Percentiles rank a stretch among this genome's conserved stretches.
Conservation (phyloP, 208 protist species). For the Leptomonas seymouri region DNA sequence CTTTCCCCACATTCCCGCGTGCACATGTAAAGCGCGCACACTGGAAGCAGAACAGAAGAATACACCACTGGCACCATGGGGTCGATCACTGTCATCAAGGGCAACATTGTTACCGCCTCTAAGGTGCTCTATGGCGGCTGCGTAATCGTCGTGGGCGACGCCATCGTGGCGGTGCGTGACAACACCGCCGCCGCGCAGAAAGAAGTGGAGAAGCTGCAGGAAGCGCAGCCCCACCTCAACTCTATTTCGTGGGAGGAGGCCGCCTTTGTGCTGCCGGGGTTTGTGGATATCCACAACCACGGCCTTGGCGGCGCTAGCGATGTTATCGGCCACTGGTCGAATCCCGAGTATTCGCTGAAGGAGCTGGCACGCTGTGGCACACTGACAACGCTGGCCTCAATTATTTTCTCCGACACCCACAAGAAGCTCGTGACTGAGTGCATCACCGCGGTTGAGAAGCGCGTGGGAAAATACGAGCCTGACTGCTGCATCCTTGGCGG, state of each 20-base stretch:
- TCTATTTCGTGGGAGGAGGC: constrained; percentile 21
- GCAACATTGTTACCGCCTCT: constrained; percentile 61
- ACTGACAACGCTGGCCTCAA: constrained; percentile 59
- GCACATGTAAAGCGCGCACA: neutral
- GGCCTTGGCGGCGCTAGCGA: constrained; percentile 63
- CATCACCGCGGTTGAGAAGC: constrained; percentile 48
- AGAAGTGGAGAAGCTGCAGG: constrained; percentile 24
- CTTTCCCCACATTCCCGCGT: neutral
- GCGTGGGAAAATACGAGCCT: constrained; percentile 39
- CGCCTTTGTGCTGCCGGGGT: constrained; percentile 65
- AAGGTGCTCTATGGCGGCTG: constrained; percentile 67
- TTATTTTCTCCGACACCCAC: constrained; percentile 74
- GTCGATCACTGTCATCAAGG: constrained; percentile 48
- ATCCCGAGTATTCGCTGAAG: constrained; percentile 63
- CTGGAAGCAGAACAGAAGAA: neutral
- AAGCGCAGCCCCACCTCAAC: constrained; percentile 14
- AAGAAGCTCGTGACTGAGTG: constrained; percentile 42
- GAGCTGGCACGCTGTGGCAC: constrained; percentile 77
- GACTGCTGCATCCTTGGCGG: constrained; percentile 66
- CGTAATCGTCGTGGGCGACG: constrained; percentile 45
- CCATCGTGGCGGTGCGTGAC: constrained; percentile 39
- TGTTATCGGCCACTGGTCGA: constrained; percentile 71
- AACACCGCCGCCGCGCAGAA: constrained; percentile 28
- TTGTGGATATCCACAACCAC: constrained; percentile 86
- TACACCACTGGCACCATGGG: neutral